Conservation (phyloP, 805 yeast species). For the Grigorovia transvaalensis region DNA sequence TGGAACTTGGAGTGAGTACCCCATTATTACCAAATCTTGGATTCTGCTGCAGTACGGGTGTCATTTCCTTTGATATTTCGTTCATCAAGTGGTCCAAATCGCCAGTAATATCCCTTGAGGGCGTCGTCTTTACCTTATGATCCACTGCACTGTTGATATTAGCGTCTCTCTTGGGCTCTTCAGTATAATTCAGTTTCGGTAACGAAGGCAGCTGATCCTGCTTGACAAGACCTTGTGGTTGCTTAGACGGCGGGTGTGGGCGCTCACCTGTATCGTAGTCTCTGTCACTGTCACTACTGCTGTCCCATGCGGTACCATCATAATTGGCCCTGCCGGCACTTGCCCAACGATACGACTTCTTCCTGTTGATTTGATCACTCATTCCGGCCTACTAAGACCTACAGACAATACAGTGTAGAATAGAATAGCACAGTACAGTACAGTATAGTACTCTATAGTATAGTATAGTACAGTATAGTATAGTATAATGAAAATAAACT, state of each 20-base stretch:
- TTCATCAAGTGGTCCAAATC: constrained; percentile 25
- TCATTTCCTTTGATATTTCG: constrained; percentile 27
- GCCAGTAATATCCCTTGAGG: constrained; percentile 14
- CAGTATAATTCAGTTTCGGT: constrained; percentile 19
- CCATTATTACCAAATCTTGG: neutral
- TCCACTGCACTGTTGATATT: neutral
- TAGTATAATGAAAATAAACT: too few relatives aligned
- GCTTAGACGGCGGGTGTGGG: neutral
- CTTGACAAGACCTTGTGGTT: neutral
- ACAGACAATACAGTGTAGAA: too few relatives aligned
- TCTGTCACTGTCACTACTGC: constrained; percentile 17
- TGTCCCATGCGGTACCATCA: constrained; percentile 35
- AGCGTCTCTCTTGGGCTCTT: neutral
- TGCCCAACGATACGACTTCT: constrained; percentile 34
- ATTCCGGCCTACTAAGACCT: neutral
- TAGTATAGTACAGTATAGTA: too few relatives aligned
- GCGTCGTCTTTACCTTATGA: neutral
- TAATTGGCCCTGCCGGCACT: constrained; percentile 32
- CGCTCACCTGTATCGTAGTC: neutral
- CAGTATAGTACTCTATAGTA: too few relatives aligned
- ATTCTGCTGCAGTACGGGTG: constrained; percentile 10
- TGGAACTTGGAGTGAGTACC: too few relatives aligned
- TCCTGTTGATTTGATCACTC: constrained; percentile 27
- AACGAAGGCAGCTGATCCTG: constrained; percentile 15
- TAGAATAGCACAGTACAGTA: too few relatives aligned